Evolutionary conservation across 192 early-diverging fungal species (phyloP), one percentile per base, ranked within the genome.

Genomic region (Cetraspora pellucida): DNA sequence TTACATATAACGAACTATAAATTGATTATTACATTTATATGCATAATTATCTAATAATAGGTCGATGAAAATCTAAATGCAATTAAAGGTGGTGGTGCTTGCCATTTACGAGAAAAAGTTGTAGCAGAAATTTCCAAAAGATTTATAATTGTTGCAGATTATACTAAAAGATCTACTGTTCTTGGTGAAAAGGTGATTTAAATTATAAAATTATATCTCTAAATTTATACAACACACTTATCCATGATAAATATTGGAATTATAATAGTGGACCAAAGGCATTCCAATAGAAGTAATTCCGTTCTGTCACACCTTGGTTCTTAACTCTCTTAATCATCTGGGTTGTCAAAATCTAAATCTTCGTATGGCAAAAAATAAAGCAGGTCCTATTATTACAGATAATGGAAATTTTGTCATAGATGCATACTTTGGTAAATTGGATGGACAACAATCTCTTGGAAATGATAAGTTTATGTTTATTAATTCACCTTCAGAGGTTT

Each of bases 51-150:
- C 19, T 65, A 37, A 37, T 10, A 19, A 7, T 83, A 88, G 92
- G 90, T 93, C 43, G 96, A 98, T 77, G 72, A 90, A 14, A 81
- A 89, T 75, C 84, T 97, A 76, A 96, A 97, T 81, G 93, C 89
- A 23, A 98, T 98, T 84, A 98, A 98, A 85, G 95, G 96, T 25
- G 96, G 96, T 28, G 96, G 96, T 66, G 96, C 84, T 30, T 95
- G 95, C 64, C 96, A 98, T 64, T 82, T 98, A 74, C 95, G 94
- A 78, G 96, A 98, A 80, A 97, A 97, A 85, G 87, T 97, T 13
- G 94, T 98, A 47, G 95, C 95, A 21, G 86, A 89, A 72, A 92
- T 91, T 1, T 88, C 95, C 21, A 88, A 87, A 57, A 93, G 90
- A 80, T 93, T 96, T 81, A 87, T 96, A 19, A 85, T 98, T 70